Conservation (phyloP, 2,329 filamentous ascomycete species). For the Salinomyces thailandicus region DNA sequence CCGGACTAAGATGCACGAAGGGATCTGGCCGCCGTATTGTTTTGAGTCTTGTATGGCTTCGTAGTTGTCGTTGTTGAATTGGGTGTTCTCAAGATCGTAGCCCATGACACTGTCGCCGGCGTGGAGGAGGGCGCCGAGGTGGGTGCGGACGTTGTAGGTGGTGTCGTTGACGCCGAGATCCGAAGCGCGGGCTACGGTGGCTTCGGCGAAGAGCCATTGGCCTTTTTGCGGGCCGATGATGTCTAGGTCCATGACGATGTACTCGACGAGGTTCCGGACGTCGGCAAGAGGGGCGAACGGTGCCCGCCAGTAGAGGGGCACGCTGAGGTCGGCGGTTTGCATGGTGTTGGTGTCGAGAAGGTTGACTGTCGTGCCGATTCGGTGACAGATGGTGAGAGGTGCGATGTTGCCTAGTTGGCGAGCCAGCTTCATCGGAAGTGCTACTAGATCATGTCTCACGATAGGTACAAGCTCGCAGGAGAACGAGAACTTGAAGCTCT, state of each 20-base stretch:
- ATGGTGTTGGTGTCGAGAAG: slow-evolving; percentile 84
- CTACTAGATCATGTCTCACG: slow-evolving; percentile 96
- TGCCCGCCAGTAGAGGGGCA: slow-evolving; percentile 77
- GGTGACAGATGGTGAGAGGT: slow-evolving; percentile 74
- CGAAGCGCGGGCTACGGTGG: slow-evolving; percentile 73
- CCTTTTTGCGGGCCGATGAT: slow-evolving; percentile 63
- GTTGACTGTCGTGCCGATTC: slow-evolving; percentile 81
- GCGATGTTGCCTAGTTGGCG: slow-evolving; percentile 80
- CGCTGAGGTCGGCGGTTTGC: slow-evolving; percentile 76
- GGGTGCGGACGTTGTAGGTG: slow-evolving; percentile 82
- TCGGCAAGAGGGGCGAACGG: slow-evolving; percentile 81
- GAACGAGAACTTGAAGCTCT: slow-evolving; percentile 90
- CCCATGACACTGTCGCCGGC: slow-evolving; percentile 88
- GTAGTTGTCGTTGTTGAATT: slow-evolving; percentile 83
- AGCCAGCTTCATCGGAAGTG: slow-evolving; percentile 77
- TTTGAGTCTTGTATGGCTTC: slow-evolving; percentile 71
- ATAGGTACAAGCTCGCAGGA: slow-evolving; percentile 85
- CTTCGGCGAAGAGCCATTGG: slow-evolving; percentile 75
- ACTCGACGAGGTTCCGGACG: slow-evolving; percentile 75
- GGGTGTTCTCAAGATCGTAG: slow-evolving; percentile 80
- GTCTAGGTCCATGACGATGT: slow-evolving; percentile 91
- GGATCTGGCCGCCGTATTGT: slow-evolving; percentile 66
- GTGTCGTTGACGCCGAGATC: slow-evolving; percentile 80
- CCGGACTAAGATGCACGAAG: slow-evolving; percentile 92
- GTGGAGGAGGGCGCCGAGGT: slow-evolving; percentile 75